These are phyloP conservation scores for Niveomyces coronatus DNA, from an alignment of 2,329 filamentous ascomycete genomes.

Conservation along the genomic window DNA sequence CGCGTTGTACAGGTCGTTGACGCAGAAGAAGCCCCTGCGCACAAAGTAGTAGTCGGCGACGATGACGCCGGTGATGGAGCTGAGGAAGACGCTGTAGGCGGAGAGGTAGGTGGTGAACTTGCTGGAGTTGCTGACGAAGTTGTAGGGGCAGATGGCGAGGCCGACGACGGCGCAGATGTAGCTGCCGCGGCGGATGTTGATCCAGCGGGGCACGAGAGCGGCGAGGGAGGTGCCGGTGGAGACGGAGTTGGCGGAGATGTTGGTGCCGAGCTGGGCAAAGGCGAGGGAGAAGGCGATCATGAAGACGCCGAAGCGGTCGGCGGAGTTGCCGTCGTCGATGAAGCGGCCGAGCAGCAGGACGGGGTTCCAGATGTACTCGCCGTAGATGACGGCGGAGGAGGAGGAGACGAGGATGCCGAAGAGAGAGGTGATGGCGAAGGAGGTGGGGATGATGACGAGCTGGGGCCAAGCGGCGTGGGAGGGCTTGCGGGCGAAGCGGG, in stretches of 20 bases:
- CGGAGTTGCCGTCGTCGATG: conserved; percentile 57
- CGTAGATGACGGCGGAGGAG: conserved; percentile 58
- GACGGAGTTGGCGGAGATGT: conserved; percentile 79
- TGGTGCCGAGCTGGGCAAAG: conserved; percentile 74
- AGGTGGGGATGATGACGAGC: conserved; percentile 59
- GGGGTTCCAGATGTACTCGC: conserved; percentile 62
- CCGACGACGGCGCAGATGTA: conserved; percentile 76
- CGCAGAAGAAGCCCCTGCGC: conserved; percentile 68
- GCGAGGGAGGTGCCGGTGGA: conserved; percentile 78
- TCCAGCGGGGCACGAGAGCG: conserved; percentile 64
- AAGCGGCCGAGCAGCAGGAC: conserved; percentile 56
- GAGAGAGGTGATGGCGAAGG: conserved; percentile 72
- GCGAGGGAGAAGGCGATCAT: conserved; percentile 61
- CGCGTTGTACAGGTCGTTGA: conserved; percentile 70
- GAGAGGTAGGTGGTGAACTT: conserved; percentile 87
- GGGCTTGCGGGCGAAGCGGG: conserved; percentile 70
- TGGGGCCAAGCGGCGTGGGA: conserved; percentile 73
- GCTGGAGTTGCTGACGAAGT: conserved; percentile 63
- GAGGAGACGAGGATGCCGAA: conserved; percentile 74
- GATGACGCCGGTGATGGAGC: conserved; percentile 87
- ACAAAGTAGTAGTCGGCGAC: conserved; percentile 81
- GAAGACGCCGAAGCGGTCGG: conserved; percentile 65
- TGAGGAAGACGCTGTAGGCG: conserved; percentile 89
- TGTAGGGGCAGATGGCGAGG: conserved; percentile 80
- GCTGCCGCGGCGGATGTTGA: conserved; percentile 78